Percentiles rank a stretch among this genome's conserved stretches.
Evolutionary conservation across 2,329 filamentous ascomycete species (phyloP).

Genomic region (Aspergillus sp.): DNA sequence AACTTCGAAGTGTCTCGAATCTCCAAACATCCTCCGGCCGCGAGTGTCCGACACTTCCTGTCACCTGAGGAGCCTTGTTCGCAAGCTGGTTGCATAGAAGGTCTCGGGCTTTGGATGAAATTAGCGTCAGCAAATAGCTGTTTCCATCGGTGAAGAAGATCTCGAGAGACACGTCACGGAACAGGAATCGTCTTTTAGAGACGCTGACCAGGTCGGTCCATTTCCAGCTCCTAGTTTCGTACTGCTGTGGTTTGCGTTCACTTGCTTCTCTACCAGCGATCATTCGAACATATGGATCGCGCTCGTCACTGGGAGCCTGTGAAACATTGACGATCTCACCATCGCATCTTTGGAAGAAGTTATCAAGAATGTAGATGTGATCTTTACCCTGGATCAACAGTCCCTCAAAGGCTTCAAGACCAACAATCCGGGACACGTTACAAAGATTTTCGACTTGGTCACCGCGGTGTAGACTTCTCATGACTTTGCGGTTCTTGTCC

Average conservation of each 20-base stretch:
- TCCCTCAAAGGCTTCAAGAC: conserved; percentile 89
- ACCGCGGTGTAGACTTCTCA: conserved; percentile 86
- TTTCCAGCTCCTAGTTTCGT: conserved; percentile 85
- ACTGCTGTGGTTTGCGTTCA: conserved; percentile 62
- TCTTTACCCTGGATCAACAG: conserved; percentile 91
- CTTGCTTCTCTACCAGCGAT: conserved; percentile 75
- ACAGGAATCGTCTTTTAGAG: conserved; percentile 91
- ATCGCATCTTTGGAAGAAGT: conserved; percentile 91
- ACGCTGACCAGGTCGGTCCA: conserved; percentile 95
- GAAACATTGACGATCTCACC: conserved; percentile 96
- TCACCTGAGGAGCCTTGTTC: conserved; percentile 77
- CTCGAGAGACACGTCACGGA: conserved; percentile 94
- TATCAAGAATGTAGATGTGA: conserved; percentile 90
- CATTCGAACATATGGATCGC: conserved; percentile 92
- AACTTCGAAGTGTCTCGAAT: conserved; percentile 75
- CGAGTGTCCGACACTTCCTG: conserved; percentile 65
- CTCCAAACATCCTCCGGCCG: conserved; percentile 90
- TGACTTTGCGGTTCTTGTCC: conserved; percentile 97
- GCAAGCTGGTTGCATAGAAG: conserved; percentile 76
- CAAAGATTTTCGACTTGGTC: conserved; percentile 92
- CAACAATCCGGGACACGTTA: conserved; percentile 92
- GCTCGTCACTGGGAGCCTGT: conserved; percentile 88
- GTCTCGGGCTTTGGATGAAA: conserved; percentile 71
- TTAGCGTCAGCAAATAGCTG: conserved; percentile 87
- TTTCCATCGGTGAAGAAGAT: conserved; percentile 96